A percentile compares a stretch with the other conserved stretches of the same genome.
These are phyloP conservation scores for rapeseed (Brassica napus) DNA, from an alignment of 345 rosid genomes.

Conservation along the genomic window DNA sequence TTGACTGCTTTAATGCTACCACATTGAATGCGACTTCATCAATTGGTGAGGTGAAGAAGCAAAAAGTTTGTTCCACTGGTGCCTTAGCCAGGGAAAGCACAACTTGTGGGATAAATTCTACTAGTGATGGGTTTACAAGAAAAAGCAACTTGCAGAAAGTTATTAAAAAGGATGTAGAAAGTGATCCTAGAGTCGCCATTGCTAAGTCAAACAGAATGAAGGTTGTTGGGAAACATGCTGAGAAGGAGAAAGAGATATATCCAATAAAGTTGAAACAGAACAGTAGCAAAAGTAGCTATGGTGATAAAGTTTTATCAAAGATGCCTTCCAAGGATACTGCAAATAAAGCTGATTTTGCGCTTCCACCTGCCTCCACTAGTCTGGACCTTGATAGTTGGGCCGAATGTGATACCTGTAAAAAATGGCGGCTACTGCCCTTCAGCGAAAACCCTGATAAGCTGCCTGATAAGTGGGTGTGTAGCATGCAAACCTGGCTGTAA, in stretches of 20 bases:
- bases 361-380: slow-evolving; percentile 38
- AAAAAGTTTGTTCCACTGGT: slow-evolving; percentile 37
- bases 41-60: slow-evolving; percentile 43
- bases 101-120: slow-evolving; percentile 30
- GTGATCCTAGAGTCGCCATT: slow-evolving; percentile 23
- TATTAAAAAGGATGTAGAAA: slow-evolving; percentile 32
- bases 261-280: slow-evolving; percentile 40
- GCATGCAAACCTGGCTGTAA: slow-evolving; percentile 87
- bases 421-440: slow-evolving; percentile 71
- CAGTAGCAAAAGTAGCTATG: slow-evolving; percentile 32
- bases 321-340: slow-evolving; percentile 38
- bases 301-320: slow-evolving; percentile 31
- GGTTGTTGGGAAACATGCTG: slow-evolving; percentile 34
- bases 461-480: slow-evolving; percentile 72
- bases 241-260: slow-evolving; percentile 32
- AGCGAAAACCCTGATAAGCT: slow-evolving; percentile 53
- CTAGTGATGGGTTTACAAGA: slow-evolving; percentile 32
- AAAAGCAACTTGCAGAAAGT: slow-evolving; percentile 47
- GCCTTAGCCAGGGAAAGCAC: slow-evolving; percentile 37
- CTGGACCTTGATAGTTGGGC: slow-evolving; percentile 60
- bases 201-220: slow-evolving; percentile 33
- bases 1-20: slow-evolving; percentile 34
- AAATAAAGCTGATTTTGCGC: slow-evolving; percentile 39
- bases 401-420: slow-evolving; percentile 59
- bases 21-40: slow-evolving; percentile 39